Percentiles rank a stretch among this genome's conserved stretches.
These are phyloP conservation scores for Populus trichocarpa DNA, from an alignment of 441 rosid genomes.

Conservation along the genomic window DNA sequence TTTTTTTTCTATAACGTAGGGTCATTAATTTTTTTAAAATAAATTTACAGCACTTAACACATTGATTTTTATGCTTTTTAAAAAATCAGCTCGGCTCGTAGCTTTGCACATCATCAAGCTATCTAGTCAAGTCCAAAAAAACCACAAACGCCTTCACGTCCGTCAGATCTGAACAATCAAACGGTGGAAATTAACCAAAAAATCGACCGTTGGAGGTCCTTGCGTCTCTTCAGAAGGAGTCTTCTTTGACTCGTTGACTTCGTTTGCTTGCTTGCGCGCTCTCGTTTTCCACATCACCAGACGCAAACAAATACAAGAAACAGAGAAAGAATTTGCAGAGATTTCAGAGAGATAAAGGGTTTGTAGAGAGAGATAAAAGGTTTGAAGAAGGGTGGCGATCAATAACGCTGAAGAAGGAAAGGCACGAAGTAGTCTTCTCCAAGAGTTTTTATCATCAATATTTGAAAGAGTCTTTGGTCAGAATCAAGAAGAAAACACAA, in stretches of 20 bases:
- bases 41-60: no score
- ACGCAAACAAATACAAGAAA: neutral
- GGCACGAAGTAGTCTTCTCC: slow-evolving; percentile 44
- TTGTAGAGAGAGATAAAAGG: neutral
- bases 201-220: slow-evolving; percentile 35
- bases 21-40: no score
- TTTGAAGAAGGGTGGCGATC: slow-evolving; percentile 30
- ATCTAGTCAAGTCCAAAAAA: neutral
- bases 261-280: no score
- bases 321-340: neutral
- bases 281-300: no score
- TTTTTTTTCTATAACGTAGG: no score
- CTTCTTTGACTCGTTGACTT: neutral
- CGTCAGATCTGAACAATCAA: slow-evolving; percentile 29
- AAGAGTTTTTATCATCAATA: slow-evolving; percentile 35
- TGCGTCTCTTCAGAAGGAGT: slow-evolving; percentile 21
- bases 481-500: slow-evolving; percentile 16
- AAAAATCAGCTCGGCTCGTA: no score
- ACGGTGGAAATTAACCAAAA: slow-evolving; percentile 17
- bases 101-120: no score
- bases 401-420: slow-evolving; percentile 30
- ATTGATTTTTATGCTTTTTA: no score
- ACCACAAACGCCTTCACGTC: neutral
- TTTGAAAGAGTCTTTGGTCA: slow-evolving; percentile 32
- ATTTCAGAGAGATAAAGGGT: neutral